Percentiles rank a stretch among this genome's conserved stretches.
phyloP scores from a whole-genome alignment of 2,329 filamentous ascomycete species.

The Aspergillus uvarum region DNA sequence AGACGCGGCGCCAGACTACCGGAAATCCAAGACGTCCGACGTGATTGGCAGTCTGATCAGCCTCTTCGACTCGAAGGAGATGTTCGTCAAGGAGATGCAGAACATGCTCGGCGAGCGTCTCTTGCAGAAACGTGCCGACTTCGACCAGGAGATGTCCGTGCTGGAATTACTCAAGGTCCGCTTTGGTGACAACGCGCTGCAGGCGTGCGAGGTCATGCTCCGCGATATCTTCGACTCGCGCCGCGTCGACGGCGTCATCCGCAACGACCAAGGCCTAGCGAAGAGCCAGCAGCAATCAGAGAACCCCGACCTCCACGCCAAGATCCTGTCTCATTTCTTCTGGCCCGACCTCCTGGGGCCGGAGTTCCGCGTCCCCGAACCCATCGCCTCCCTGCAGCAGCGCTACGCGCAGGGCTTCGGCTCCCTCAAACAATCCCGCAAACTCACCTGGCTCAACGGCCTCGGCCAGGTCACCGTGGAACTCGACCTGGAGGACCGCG shows the following conservation, averaged over 20 bases:
- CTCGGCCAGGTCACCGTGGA: slow-evolving; percentile 78
- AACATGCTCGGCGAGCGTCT: slow-evolving; percentile 83
- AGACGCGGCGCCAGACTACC: slow-evolving; percentile 90
- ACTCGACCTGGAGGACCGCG: slow-evolving; percentile 78
- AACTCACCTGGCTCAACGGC: slow-evolving; percentile 83
- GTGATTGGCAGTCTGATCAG: slow-evolving; percentile 88
- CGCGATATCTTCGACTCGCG: slow-evolving; percentile 84
- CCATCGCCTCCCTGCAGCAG: slow-evolving; percentile 59
- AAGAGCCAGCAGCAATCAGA: slow-evolving; percentile 29
- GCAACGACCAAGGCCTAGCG: slow-evolving; percentile 49
- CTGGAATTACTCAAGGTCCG: slow-evolving; percentile 83
- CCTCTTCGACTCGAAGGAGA: slow-evolving; percentile 82
- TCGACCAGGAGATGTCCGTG: slow-evolving; percentile 78
- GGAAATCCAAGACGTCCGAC: slow-evolving; percentile 82
- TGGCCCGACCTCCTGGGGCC: slow-evolving; percentile 77
- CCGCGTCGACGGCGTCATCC: slow-evolving; percentile 68
- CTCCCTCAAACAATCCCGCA: slow-evolving; percentile 75
- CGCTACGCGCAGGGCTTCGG: slow-evolving; percentile 76
- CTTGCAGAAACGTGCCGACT: slow-evolving; percentile 62
- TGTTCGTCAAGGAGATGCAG: slow-evolving; percentile 93
- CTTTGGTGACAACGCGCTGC: slow-evolving; percentile 80
- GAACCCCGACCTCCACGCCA: slow-evolving; percentile 64
- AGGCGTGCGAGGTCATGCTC: slow-evolving; percentile 97
- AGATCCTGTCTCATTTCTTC: slow-evolving; percentile 88
- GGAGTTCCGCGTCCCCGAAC: slow-evolving; percentile 46